Conservation (phyloP, 2,329 filamentous ascomycete genomes). For the Fulvia fulva region DNA sequence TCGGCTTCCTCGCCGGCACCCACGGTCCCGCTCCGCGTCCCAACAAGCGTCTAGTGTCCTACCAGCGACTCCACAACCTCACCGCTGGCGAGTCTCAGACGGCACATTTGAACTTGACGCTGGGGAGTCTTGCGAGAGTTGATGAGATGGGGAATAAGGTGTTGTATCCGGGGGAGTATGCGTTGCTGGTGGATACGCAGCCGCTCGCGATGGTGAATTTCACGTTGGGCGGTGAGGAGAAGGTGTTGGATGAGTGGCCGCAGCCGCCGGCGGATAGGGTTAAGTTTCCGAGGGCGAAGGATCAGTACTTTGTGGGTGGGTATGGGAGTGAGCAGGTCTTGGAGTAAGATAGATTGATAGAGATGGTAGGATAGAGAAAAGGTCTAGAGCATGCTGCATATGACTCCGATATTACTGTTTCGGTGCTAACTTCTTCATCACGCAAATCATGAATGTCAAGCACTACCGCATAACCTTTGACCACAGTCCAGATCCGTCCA, state of each 20-base stretch:
- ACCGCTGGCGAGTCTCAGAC: conserved; percentile 24
- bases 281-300: conserved; percentile 19
- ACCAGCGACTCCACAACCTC: conserved; percentile 41
- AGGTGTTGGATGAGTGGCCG: conserved; percentile 41
- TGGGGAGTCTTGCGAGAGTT: conserved; percentile 49
- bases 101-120: conserved; percentile 41
- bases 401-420: too few relatives aligned
- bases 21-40: conserved; percentile 51
- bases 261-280: conserved; percentile 26
- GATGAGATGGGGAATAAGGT: conserved; percentile 50
- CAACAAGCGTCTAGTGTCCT: conserved; percentile 51
- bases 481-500: too few relatives aligned
- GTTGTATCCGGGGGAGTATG: conserved; percentile 53
- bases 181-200: conserved; percentile 45
- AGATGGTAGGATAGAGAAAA: too few relatives aligned
- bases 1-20: conserved; percentile 48
- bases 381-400: too few relatives aligned
- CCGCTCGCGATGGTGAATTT: conserved; percentile 42
- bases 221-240: conserved; percentile 44
- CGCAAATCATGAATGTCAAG: too few relatives aligned
- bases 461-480: too few relatives aligned
- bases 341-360: background rate
- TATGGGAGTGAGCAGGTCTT: conserved; percentile 15
- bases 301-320: conserved; percentile 33
- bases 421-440: too few relatives aligned